Base-by-base conservation (phyloP, 2,329 filamentous ascomycete genomes). In the Sclerotinia subarctica region DNA sequence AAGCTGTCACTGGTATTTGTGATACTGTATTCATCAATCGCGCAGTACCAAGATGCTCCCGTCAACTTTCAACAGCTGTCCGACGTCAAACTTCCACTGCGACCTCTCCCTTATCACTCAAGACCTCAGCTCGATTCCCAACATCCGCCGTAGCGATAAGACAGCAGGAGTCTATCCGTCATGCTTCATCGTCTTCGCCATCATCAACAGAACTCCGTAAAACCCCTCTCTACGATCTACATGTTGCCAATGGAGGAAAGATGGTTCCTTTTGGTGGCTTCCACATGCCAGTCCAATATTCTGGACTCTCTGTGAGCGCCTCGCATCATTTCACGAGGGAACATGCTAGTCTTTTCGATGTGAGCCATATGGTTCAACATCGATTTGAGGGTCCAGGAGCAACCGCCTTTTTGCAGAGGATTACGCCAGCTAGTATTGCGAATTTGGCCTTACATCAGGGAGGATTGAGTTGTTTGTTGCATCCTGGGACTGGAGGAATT, bases 191-290 rank as follows among this genome's bases (percentile, higher is more conserved):
- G 29, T 53, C 69, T 26, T 32, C 70, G n/a, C 26, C 57, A 11
- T 21, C 47, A 51, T 29, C 72, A 67, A 53, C 68, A 8, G 76
- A 78, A 26, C 81, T 86, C 71, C 82, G 79, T 74, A 89, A 85
- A 80, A 96, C 92, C 3, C 88, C 90, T 38, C 83, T 97, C 29
- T 91, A 94, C 79, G 88, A 93, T 74, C 82, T 96, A 29, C 91
- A 96, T 79, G 76, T 94, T 70, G 84, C 86, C 69, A 83, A 92
- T 77, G 92, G 92, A 73, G 95, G 86, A 73, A 97, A 96, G 82
- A 95, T 98, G 88, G 94, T 97, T 62, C 92, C 93, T n/a, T 99
- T 97, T 80, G 94, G 92, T 71, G 93, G 93, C 73, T 97, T 90
- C 82, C 84, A 87, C 74, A 97, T 99, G 93, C 95, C 95, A 10